These are phyloP conservation scores for Vitis amurensis DNA, from an alignment of 164 flowering plant genomes.

Conservation along the genomic window DNA sequence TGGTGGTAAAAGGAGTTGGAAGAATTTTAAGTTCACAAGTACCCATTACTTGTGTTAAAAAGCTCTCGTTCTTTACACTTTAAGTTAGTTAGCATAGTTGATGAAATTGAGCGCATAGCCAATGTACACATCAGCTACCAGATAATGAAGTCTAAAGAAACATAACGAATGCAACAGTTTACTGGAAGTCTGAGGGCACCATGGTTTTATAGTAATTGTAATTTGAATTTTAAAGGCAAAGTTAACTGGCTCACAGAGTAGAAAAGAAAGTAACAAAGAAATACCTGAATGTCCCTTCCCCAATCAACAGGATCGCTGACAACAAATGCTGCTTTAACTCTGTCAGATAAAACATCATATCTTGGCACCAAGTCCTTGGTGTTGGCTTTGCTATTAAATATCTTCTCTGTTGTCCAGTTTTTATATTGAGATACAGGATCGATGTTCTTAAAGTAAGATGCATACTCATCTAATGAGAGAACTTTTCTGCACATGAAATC, in stretches of 20 bases:
- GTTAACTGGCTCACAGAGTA: background rate
- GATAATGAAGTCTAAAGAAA: too few relatives aligned
- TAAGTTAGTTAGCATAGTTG: too few relatives aligned
- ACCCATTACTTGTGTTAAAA: too few relatives aligned
- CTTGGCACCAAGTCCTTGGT: constrained; percentile 14
- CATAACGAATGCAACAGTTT: background rate
- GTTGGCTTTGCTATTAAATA: background rate
- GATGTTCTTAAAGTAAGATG: constrained; percentile 31
- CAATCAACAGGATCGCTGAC: constrained; percentile 92
- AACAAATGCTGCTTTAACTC: constrained; percentile 69
- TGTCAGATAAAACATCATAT: constrained; percentile 39
- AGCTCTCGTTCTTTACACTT: too few relatives aligned
- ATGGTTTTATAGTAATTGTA: too few relatives aligned
- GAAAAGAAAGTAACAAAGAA: background rate
- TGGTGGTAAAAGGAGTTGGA: too few relatives aligned
- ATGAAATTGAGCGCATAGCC: too few relatives aligned
- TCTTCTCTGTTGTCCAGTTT: constrained; percentile 20
- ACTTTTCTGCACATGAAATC: constrained; percentile 24
- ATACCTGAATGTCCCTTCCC: constrained; percentile 93
- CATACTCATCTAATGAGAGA: constrained; percentile 33
- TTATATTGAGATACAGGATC: constrained; percentile 40
- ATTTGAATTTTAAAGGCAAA: background rate
- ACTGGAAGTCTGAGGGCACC: background rate
- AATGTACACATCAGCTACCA: too few relatives aligned
- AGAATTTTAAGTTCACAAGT: too few relatives aligned